Evolutionary conservation across 2,329 filamentous ascomycete species (phyloP).

Genomic region (Parastagonospora avenae): DNA sequence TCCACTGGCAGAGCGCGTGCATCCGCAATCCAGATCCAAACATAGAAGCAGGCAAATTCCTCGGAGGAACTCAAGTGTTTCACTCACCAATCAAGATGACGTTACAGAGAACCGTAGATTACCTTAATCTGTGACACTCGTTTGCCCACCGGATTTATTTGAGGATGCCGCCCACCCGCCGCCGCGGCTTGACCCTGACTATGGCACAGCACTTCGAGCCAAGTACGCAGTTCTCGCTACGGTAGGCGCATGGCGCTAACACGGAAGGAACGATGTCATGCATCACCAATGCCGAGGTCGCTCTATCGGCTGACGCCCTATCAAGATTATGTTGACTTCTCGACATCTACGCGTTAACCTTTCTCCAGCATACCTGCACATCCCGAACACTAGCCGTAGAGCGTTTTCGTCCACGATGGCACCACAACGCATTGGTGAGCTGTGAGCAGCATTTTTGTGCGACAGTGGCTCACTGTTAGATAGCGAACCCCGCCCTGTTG

Average conservation of each 20-base stretch:
- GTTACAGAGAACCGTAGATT: constrained; percentile 14
- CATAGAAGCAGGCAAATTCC: constrained; percentile 5
- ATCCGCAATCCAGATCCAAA: constrained; percentile 4
- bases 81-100: constrained; percentile 16
- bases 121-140: constrained; percentile 19
- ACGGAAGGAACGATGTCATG: constrained; percentile 13
- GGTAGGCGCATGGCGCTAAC: constrained; percentile 10
- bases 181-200: constrained; percentile 6
- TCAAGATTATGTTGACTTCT: constrained; percentile 11
- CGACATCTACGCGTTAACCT: constrained; percentile 18
- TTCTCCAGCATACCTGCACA: not conserved
- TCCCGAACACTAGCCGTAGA: constrained; percentile 3
- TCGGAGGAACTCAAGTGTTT: not conserved
- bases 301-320: constrained; percentile 9
- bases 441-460: constrained; percentile 11
- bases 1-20: not conserved
- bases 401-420: constrained; percentile 30
- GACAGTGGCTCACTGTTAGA: constrained; percentile 27
- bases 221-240: constrained; percentile 2
- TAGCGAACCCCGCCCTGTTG: constrained; percentile 50
- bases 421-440: constrained; percentile 38
- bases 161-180: constrained; percentile 1
- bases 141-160: constrained; percentile 15
- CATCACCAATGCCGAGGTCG: constrained; percentile 21
- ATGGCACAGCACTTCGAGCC: constrained; percentile 1